Conservation (phyloP, 768 basidiomycete genomes). For the Mycena indigotica region DNA sequence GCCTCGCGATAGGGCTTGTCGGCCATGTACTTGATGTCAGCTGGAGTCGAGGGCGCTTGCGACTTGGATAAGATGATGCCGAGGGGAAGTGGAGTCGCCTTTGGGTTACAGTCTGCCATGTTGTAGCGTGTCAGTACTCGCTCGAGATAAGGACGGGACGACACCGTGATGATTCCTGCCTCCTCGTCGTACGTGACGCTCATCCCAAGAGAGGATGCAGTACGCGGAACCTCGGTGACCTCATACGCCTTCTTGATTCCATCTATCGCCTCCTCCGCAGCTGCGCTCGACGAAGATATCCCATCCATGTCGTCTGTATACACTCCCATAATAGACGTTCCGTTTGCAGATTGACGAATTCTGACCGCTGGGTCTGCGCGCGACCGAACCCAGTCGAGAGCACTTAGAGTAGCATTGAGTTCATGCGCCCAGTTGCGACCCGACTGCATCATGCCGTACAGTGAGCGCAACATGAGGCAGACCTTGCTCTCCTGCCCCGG, state of each 20-base stretch:
- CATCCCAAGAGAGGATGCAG: too few relatives aligned
- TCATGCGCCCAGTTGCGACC: constrained; percentile 2
- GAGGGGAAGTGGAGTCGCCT: too few relatives aligned
- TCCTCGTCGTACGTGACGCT: too few relatives aligned
- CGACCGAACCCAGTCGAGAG: background rate
- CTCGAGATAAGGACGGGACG: too few relatives aligned
- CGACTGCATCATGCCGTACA: constrained; percentile 6
- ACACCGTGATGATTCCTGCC: too few relatives aligned
- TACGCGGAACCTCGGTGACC: constrained; percentile 24
- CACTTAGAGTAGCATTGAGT: background rate
- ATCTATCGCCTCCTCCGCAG: constrained; percentile 11
- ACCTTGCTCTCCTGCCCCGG: background rate
- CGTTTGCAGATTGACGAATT: background rate
- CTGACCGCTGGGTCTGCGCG: constrained; percentile 1
- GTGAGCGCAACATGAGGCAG: background rate
- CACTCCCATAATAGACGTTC: background rate
- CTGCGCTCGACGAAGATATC: constrained; percentile 2
- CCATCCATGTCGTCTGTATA: constrained; percentile 12
- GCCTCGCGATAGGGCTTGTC: too few relatives aligned
- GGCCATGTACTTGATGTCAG: too few relatives aligned
- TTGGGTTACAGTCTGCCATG: too few relatives aligned
- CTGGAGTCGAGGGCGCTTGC: too few relatives aligned
- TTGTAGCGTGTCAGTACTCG: too few relatives aligned
- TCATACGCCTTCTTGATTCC: constrained; percentile 20
- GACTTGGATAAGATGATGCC: too few relatives aligned